Evolutionary conservation across 2,329 filamentous ascomycete genomes (phyloP).

Genomic region (Penicillium oxalicum): DNA sequence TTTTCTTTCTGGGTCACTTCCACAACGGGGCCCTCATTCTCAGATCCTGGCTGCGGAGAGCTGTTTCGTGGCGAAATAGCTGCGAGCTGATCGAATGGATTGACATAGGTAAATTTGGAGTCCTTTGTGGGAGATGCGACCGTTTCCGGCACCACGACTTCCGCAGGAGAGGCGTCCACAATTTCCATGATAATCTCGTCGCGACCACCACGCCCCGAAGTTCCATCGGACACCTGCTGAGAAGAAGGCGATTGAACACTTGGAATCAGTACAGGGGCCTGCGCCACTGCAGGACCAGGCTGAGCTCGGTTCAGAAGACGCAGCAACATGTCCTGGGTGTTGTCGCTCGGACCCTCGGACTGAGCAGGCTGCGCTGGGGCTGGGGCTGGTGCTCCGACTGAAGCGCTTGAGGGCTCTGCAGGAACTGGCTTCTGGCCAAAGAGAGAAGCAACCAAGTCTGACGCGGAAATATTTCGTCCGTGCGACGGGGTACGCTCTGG

Average conservation of each 20-base stretch:
- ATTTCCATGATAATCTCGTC: conserved; percentile 11
- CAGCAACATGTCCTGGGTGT: conserved; percentile 79
- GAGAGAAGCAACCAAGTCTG: conserved; percentile 53
- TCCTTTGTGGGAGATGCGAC: conserved; percentile 35
- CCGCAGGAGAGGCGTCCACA: conserved; percentile 14
- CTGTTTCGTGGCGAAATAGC: conserved; percentile 59
- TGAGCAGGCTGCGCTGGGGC: conserved; percentile 14
- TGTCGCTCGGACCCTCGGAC: conserved; percentile 38
- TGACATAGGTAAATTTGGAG: conserved; percentile 62
- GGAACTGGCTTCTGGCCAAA: conserved; percentile 42
- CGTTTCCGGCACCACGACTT: conserved; percentile 27
- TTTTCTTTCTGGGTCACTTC: conserved; percentile 22
- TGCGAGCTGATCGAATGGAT: conserved; percentile 65
- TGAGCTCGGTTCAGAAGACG: conserved; percentile 75
- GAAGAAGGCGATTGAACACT: conserved; percentile 27
- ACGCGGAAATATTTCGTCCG: conserved; percentile 45
- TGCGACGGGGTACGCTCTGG: conserved; percentile 27
- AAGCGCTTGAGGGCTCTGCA: conserved; percentile 8
- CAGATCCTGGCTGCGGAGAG: conserved; percentile 44
- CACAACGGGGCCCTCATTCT: conserved; percentile 38
- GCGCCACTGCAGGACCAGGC: conserved; percentile 21
- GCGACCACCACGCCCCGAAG: conserved; percentile 9
- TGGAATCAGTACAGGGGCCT: conserved; percentile 38
- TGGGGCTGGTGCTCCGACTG: conserved; percentile 6
- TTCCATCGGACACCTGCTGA: conserved; percentile 11